Base-by-base conservation (phyloP, 371 early-diverging fungal species). In the Apophysomyces ossiformis region DNA sequence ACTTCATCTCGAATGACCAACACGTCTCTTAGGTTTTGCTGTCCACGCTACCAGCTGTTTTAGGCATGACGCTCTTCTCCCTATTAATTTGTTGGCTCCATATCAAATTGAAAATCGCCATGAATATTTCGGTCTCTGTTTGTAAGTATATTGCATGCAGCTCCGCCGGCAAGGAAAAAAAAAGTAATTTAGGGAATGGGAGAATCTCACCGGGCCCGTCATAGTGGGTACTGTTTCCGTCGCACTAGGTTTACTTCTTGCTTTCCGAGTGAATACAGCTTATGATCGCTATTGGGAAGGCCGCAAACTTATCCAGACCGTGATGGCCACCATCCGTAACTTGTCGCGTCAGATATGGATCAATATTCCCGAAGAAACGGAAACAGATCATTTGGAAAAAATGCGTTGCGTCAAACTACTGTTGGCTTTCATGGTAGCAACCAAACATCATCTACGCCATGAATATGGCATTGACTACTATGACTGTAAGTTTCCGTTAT, bases 251-350 rank as follows among this genome's bases (percentile, higher is more conserved):
- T 69, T 90, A 70, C 77, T 91, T n/a, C 77, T 92, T 36, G 92
- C 88, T 54, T 93, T 93, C 76, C 85, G 92, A 58, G 92, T 91
- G 60, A 92, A 92, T 75, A 89, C 91, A 7, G 86, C 91, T 1
- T 93, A 93, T 70, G 92, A 91, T 57, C 75, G 93, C 16, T 94
- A 87, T 71, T 89, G 86, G 83, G 92, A 92, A 64, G 93, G 90
- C 12, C 80, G 92, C 46, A 82, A 84, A 61, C 69, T 89, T 16
- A 88, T 90, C 82, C 83, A 84, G 15, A 78, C 82, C 0, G 75
- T 92, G 44, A 82, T 79, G 60, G 83, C 83, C 12, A 85, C 85
- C 38, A 76, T 82, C 47, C 77, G 89, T 32, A 89, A 89, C 61
- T 68, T 91, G 26, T 79, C 90, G 2, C 84, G 93, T 5, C 77